A percentile compares a stretch with the other conserved stretches of the same genome.
These are phyloP conservation scores for Cystobasidium slooffiae DNA, from an alignment of 1,284 basidiomycete species.

Conservation along the genomic window DNA sequence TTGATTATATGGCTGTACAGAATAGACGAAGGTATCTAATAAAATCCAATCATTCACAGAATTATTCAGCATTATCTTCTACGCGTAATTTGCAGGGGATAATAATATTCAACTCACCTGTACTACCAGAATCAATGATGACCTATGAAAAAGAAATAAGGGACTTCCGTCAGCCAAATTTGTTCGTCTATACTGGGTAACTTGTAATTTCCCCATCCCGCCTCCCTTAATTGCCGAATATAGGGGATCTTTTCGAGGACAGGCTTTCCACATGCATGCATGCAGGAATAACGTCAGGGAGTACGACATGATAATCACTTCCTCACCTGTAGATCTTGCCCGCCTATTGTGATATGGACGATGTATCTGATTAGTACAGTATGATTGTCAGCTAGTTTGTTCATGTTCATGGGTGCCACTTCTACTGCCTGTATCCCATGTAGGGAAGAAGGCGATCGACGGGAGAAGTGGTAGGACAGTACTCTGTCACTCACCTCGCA, in stretches of 20 bases:
- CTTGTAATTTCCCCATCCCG: neutral
- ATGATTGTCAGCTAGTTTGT: neutral
- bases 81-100: no score
- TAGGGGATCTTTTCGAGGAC: neutral
- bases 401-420: neutral
- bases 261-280: no score
- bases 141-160: conserved; percentile 17
- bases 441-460: neutral
- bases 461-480: neutral
- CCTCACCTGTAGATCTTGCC: conserved; percentile 37
- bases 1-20: conserved; percentile 42
- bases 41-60: neutral
- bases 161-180: neutral
- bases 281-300: no score
- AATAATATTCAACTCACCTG: no score
- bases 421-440: neutral
- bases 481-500: conserved; percentile 24
- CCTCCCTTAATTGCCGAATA: neutral
- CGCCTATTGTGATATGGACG: conserved; percentile 32
- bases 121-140: conserved; percentile 42
- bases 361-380: conserved; percentile 27
- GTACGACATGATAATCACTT: no score
- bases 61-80: neutral
- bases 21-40: conserved; percentile 43
- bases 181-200: neutral